Base-by-base conservation (phyloP, 352 stramenopile genomes). In the Blastocystis sp. region DNA sequence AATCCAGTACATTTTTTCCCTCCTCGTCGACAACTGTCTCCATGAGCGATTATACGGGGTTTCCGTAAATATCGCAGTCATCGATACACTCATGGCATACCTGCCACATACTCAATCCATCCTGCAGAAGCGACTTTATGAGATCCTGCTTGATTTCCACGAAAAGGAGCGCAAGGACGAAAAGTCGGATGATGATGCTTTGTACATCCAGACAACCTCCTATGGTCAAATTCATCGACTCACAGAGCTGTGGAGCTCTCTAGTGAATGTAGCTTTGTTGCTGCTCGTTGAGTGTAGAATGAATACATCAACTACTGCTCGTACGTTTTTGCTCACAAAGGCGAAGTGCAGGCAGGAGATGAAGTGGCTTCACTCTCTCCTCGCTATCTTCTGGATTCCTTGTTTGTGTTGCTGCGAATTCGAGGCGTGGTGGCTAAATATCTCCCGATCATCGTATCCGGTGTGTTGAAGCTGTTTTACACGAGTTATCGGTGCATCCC, bases 201-300 rank as follows among this genome's bases (percentile, higher is more conserved):
- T 85, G 5, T 85, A 85, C 56, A 16, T 85, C 20, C 34, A 66
- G 20, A 30, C 50, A 0, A 69, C 50, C 0, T 13, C 53, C 4
- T 85, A 85, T 39, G 73, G 73, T 7, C 73, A 85, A 34, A 43
- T 85, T 3, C 73, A 85, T n/a, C 54, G 73, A n/a, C 56, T 85
- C 6, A 55, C 47, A 4, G 73, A 85, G 50, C 50, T 85, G n/a
- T 85, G 73, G 73, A 68, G 13, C 50, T 30, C 24, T 13, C 34
- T 64, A 6, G 50, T 85, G 18, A 34, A 37, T 37, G 63, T 73
- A 9, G 4, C 20, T 3, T 13, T 1, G 8, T 8, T 20, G 41
- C 24, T 16, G n/a, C 7, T 9, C 3, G 7, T 73, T 41, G 20
- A 20, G 9, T 41, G 26, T 54, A 65, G 34, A 54, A 26, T 47